These are phyloP conservation scores for Phaeotremella skinneri DNA, from an alignment of 768 basidiomycete species.

Conservation along the genomic window DNA sequence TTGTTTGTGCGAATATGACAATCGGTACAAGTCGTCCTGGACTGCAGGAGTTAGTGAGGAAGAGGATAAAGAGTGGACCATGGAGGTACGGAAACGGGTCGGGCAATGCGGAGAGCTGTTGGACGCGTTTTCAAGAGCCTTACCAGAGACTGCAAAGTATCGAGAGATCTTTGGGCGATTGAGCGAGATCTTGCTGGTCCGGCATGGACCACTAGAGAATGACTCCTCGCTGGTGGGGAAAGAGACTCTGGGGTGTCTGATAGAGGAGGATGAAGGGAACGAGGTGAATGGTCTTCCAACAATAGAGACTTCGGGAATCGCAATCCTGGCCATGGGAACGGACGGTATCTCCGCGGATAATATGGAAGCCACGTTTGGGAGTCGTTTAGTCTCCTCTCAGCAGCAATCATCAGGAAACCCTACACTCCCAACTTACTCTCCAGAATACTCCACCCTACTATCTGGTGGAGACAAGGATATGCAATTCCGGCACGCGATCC, in stretches of 20 bases:
- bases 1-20: constrained; percentile 31
- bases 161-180: constrained; percentile 18
- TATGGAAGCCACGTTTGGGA: too few species aligned
- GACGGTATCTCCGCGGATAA: too few species aligned
- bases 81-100: constrained; percentile 10
- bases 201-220: constrained; percentile 17
- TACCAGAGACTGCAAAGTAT: constrained; percentile 26
- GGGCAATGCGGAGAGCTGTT: constrained; percentile 20
- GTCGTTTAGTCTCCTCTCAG: too few species aligned
- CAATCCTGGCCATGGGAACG: too few species aligned
- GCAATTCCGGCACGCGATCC: too few species aligned
- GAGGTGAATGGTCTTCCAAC: too few species aligned
- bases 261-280: neutral
- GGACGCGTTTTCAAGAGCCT: constrained; percentile 21
- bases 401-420: too few species aligned
- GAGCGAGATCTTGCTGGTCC: constrained; percentile 15
- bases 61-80: constrained; percentile 12
- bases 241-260: too few species aligned
- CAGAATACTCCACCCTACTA: too few species aligned
- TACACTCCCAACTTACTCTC: too few species aligned
- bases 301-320: too few species aligned
- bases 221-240: neutral
- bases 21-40: constrained; percentile 6
- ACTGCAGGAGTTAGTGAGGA: neutral
- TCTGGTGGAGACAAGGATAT: too few species aligned